Conservation (phyloP, 129 eudicot genomes). For the Rutidosis leptorrhynchoides region DNA sequence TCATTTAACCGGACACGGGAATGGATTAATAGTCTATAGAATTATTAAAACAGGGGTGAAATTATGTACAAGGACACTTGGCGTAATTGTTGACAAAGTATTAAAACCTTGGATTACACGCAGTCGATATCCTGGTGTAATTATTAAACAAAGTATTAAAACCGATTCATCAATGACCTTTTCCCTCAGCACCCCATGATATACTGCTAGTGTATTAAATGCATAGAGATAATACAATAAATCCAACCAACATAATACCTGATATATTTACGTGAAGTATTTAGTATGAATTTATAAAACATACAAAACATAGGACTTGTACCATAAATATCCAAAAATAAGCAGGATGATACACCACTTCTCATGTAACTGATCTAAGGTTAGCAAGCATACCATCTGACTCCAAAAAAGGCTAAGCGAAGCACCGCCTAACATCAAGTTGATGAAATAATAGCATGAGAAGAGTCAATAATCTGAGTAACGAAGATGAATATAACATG, state of each 20-base stretch:
- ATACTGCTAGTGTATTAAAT: too few species aligned
- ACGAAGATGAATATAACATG: slow-evolving; percentile 11
- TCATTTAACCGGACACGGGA: too few species aligned
- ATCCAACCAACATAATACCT: slow-evolving; percentile 10
- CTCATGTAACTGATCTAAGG: slow-evolving; percentile 18
- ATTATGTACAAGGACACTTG: too few species aligned
- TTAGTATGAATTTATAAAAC: slow-evolving; percentile 14
- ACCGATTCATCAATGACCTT: too few species aligned
- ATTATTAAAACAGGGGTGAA: too few species aligned
- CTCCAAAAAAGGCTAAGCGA: slow-evolving; percentile 25
- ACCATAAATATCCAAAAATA: slow-evolving; percentile 17
- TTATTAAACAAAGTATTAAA: too few species aligned
- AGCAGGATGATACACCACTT: slow-evolving; percentile 11
- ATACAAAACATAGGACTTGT: slow-evolving; percentile 19
- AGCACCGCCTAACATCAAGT: slow-evolving; percentile 9
- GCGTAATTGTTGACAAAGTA: too few species aligned
- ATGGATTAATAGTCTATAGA: too few species aligned
- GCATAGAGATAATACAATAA: background rate
- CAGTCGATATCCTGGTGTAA: too few species aligned
- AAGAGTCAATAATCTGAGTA: slow-evolving; percentile 30
- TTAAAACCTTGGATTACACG: too few species aligned
- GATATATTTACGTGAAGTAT: slow-evolving; percentile 27
- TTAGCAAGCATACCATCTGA: background rate
- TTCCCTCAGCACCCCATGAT: too few species aligned
- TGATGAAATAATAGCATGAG: slow-evolving; percentile 28